These are phyloP conservation scores for Centrapalus pauciflorus DNA, from an alignment of 129 eudicot genomes.

Conservation along the genomic window DNA sequence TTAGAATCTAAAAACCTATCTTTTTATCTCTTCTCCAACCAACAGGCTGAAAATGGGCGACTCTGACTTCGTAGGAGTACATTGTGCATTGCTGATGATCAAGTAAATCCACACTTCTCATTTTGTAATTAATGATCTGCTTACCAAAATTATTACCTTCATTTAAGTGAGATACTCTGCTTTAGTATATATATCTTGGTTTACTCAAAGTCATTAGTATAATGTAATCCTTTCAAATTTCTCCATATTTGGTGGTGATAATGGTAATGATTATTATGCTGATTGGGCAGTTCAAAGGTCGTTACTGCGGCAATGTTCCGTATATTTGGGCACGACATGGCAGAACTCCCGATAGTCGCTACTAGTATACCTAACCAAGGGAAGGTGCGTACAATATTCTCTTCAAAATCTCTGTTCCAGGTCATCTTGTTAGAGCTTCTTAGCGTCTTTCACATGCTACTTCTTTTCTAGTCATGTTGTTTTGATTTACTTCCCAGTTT, in stretches of 20 bases:
- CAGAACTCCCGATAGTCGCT: constrained; percentile 85
- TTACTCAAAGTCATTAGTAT: neutral
- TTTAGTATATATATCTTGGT: neutral
- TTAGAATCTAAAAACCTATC: neutral
- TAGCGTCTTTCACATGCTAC: neutral
- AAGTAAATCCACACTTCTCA: constrained; percentile 40
- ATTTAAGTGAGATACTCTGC: neutral
- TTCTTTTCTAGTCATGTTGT: neutral
- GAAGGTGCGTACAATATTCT: constrained; percentile 40
- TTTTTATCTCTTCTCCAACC: constrained; percentile 1
- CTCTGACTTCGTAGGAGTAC: constrained; percentile 73
- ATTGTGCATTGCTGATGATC: constrained; percentile 65
- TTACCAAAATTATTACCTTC: neutral
- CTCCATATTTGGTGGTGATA: neutral
- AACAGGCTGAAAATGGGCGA: constrained; percentile 49
- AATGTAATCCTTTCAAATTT: neutral
- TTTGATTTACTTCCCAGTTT: neutral
- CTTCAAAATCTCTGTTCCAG: neutral
- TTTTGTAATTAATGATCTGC: neutral
- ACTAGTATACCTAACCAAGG: constrained; percentile 59
- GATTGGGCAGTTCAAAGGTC: constrained; percentile 56
- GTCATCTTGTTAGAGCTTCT: neutral
- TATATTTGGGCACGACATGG: constrained; percentile 60
- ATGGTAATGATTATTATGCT: constrained; percentile 2
- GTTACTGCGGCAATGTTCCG: constrained; percentile 82